Evolutionary conservation across 768 basidiomycete species (phyloP).

Genomic region (Royoungia palumana): DNA sequence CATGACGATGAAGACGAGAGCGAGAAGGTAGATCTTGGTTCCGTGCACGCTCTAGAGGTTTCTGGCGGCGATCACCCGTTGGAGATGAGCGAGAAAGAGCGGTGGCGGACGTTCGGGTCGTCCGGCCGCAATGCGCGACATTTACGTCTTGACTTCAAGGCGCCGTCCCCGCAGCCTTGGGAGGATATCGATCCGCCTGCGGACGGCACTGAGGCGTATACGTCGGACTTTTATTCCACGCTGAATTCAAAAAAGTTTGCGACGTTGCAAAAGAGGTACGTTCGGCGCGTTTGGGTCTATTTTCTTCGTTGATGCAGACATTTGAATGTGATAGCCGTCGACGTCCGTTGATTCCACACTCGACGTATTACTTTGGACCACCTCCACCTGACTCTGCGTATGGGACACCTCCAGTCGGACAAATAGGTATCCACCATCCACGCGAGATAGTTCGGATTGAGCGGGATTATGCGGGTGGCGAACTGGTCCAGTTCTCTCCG

Average conservation of each 20-base stretch:
- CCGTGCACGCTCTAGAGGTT: constrained; percentile 8
- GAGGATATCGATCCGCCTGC: constrained; percentile 52
- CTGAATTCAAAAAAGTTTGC: constrained; percentile 42
- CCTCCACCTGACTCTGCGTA: constrained; percentile 75
- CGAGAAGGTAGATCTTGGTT: constrained; percentile 15
- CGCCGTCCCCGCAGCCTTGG: constrained; percentile 64
- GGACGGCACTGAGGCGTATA: constrained; percentile 32
- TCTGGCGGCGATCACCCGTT: constrained; percentile 4
- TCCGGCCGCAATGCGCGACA: constrained; percentile 36
- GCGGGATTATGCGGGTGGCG: constrained; percentile 88
- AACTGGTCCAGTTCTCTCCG: constrained; percentile 85
- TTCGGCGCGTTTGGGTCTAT: not conserved
- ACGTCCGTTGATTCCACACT: constrained; percentile 64
- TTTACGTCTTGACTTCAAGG: constrained; percentile 48
- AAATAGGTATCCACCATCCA: constrained; percentile 86
- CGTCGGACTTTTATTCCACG: constrained; percentile 42
- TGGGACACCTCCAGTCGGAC: constrained; percentile 76
- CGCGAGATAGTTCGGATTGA: constrained; percentile 91
- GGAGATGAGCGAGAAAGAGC: constrained; percentile 28
- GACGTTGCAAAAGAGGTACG: constrained; percentile 42
- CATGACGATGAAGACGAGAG: constrained; percentile 3
- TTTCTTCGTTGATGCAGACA: constrained; percentile 1
- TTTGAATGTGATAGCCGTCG: constrained; percentile 25
- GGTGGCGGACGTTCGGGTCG: constrained; percentile 20
- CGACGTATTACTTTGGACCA: constrained; percentile 82